Conservation (phyloP, 768 basidiomycete genomes). For the Boletales sp. region DNA sequence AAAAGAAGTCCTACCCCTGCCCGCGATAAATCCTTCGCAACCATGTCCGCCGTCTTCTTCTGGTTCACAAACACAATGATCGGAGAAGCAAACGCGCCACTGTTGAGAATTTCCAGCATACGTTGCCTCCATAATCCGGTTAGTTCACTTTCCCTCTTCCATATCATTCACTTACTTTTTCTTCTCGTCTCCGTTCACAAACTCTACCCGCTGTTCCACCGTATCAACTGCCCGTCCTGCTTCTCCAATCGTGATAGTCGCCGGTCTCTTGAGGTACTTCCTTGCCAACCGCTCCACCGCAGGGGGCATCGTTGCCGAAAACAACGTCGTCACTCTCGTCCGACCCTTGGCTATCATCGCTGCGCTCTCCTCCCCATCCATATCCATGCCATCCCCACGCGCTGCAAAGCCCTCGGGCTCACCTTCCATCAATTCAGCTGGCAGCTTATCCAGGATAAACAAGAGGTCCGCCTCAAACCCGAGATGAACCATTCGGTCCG, state of each 20-base stretch:
- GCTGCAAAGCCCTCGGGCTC: conserved; percentile 38
- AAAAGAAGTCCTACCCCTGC: conserved; percentile 61
- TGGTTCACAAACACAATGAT: conserved; percentile 99
- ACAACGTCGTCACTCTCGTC: conserved; percentile 91
- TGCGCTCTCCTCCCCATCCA: conserved; percentile 63
- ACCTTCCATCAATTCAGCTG: conserved; percentile 82
- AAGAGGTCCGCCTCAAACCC: conserved; percentile 95
- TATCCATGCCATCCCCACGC: conserved; percentile 65
- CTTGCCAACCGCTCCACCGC: conserved; percentile 93
- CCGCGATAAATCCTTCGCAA: conserved; percentile 89
- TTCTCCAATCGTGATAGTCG: conserved; percentile 96
- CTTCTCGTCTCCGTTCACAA: conserved; percentile 90
- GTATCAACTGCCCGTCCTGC: conserved; percentile 98
- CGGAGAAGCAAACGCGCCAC: conserved; percentile 75
- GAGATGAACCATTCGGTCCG: conserved; percentile 97
- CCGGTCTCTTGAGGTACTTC: conserved; percentile 91
- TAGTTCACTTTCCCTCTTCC: conserved; percentile 1
- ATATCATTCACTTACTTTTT: conserved; percentile 68
- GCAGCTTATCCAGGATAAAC: conserved; percentile 92
- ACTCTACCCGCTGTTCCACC: conserved; percentile 95
- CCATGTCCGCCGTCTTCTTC: conserved; percentile 99
- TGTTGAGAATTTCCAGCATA: conserved; percentile 90
- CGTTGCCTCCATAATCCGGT: conserved; percentile 52
- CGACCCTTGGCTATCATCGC: conserved; percentile 52
- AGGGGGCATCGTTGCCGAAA: conserved; percentile 98